Percentiles rank a stretch among this genome's conserved stretches.
Evolutionary conservation across 331 rosid species (phyloP).

Genomic region (Cydonia oblonga): DNA sequence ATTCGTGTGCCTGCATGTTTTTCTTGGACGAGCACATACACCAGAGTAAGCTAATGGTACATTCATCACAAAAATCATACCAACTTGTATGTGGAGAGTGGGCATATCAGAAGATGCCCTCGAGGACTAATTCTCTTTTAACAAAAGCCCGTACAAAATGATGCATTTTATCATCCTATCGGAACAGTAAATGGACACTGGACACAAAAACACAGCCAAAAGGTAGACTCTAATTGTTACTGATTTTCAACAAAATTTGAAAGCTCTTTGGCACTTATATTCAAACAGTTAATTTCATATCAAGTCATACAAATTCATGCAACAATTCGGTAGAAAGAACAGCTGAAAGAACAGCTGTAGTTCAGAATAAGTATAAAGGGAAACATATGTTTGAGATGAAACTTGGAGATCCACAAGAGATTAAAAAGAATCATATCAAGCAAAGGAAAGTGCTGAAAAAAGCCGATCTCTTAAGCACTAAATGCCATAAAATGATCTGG

Average conservation of each 20-base stretch:
- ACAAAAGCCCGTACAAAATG: background rate
- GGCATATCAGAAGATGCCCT: background rate
- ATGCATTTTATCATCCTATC: background rate
- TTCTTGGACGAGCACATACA: background rate
- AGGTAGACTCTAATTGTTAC: background rate
- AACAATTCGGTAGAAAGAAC: too few relatives aligned
- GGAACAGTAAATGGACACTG: background rate
- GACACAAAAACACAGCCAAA: background rate
- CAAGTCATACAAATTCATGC: background rate
- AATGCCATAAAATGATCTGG: background rate
- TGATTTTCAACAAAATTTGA: background rate
- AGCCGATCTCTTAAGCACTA: background rate
- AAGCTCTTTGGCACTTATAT: background rate
- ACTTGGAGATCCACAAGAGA: background rate
- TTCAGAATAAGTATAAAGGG: background rate
- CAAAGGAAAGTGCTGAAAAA: background rate
- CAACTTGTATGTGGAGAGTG: background rate
- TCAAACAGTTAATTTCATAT: background rate
- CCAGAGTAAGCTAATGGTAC: background rate
- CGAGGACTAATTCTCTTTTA: background rate
- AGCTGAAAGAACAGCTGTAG: background rate
- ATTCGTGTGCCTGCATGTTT: background rate
- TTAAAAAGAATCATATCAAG: background rate
- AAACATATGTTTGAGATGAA: background rate
- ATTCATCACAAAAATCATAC: background rate